A percentile compares a stretch with the other conserved stretches of the same genome.
Evolutionary conservation across 1,284 basidiomycete genomes (phyloP).

Genomic region (Rhodotorula sp.): DNA sequence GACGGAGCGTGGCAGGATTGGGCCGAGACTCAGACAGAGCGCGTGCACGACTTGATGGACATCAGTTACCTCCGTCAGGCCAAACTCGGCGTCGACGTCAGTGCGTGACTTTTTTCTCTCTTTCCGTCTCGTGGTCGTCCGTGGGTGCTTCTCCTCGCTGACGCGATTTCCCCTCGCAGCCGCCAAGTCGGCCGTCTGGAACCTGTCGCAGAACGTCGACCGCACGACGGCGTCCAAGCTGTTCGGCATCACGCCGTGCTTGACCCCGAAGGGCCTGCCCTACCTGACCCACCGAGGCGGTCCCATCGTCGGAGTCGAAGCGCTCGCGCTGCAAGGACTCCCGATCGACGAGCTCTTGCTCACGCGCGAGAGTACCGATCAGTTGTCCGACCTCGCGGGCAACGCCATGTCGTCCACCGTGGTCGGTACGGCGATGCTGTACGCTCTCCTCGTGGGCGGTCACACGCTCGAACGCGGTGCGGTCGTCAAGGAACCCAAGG

Average conservation of each 20-base stretch:
- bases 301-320: conserved; percentile 91
- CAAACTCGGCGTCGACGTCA: conserved; percentile 75
- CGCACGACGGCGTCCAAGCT: conserved; percentile 28
- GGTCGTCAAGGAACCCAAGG: conserved; percentile 25
- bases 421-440: conserved; percentile 84
- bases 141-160: neutral
- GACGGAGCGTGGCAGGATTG: conserved; percentile 95
- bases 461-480: conserved; percentile 63
- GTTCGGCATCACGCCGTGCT: conserved; percentile 56
- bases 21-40: conserved; percentile 84
- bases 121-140: neutral
- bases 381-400: conserved; percentile 88
- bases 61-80: conserved; percentile 82
- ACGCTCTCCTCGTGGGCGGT: conserved; percentile 69
- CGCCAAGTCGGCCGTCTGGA: conserved; percentile 69
- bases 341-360: conserved; percentile 87
- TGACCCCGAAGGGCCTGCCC: conserved; percentile 65
- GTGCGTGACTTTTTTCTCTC: conserved; percentile 43
- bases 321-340: conserved; percentile 87
- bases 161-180: neutral
- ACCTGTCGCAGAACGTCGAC: conserved; percentile 89
- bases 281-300: conserved; percentile 94
- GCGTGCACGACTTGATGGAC: conserved; percentile 92
- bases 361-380: conserved; percentile 89
- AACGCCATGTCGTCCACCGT: conserved; percentile 98